Base-by-base conservation (phyloP, 805 yeast species). In the Nakazawaea wyomingensis region DNA sequence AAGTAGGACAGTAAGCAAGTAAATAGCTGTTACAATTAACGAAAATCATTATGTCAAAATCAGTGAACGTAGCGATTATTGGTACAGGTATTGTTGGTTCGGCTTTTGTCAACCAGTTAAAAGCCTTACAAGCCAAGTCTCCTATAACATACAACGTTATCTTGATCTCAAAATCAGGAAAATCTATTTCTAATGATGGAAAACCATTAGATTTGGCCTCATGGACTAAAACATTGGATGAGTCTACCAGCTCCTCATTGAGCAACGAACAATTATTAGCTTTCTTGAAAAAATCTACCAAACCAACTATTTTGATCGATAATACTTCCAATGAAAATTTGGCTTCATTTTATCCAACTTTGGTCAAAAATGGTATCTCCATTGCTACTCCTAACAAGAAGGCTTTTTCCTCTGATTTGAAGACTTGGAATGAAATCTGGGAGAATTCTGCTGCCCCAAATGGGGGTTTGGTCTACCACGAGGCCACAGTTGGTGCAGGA, bases 401-500 rank as follows among this genome's bases (percentile, higher is more conserved):
- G 73, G 99, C 95, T 0, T 93, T 93, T 59, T 89, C 97, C 8
- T 74, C 89, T 34, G 83, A 78, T 44, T 65, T 85, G 48, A 62
- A 68, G 19, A 66, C 81, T 10, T 93, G 98, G 97, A 76, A 86
- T 44, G 72, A 74, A 40, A 78, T 93, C 43, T 86, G 86, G 55
- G 57, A 62, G 28, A 64, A 65, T 40, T 74, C 84, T 28, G 72
- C 70, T 30, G 65, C 68, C 31, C 71, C 75, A 37, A 68, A 70
- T 29, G 81, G 80, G 39, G 90, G 88, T 32, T 72, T 91, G 50
- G 95, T 89, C 35, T 91, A 89, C 72, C 99, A 93, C 60, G 99
- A 93, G 72, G 95, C 99, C 39, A 88, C 97, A 6, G 98, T 93
- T 46, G 98, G 98, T 59, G 99, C 99, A 34, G 99, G 98, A 45